Evolutionary conservation across 202 grass and related monocot genomes (phyloP).

Genomic region (Setaria italica): DNA sequence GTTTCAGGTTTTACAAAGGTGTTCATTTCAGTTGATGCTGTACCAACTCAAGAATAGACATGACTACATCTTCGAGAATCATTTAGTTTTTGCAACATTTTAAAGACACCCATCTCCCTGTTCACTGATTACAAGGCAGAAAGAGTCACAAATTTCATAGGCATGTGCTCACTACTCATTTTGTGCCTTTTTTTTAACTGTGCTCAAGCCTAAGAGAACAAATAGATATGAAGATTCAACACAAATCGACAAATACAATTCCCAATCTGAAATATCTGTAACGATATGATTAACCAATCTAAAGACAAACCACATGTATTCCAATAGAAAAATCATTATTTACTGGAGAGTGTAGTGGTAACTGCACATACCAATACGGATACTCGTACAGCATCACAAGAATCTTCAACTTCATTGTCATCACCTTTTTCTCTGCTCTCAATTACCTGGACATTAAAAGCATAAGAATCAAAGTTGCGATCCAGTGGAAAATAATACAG

Average conservation of each 20-base stretch:
- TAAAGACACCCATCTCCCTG: neutral
- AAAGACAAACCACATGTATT: neutral
- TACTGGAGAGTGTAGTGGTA: neutral
- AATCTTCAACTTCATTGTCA: slow-evolving; percentile 62
- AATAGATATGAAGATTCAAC: neutral
- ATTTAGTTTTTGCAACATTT: slow-evolving; percentile 7
- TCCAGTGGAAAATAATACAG: slow-evolving; percentile 34
- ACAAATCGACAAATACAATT: neutral
- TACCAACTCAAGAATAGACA: neutral
- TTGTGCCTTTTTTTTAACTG: neutral
- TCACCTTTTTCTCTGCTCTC: slow-evolving; percentile 82
- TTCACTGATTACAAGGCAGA: slow-evolving; percentile 12
- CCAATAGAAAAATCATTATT: slow-evolving; percentile 29
- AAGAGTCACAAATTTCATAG: neutral
- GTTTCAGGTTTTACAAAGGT: slow-evolving; percentile 1
- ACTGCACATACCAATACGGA: slow-evolving; percentile 74
- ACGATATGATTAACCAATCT: slow-evolving; percentile 4
- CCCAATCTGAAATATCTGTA: slow-evolving; percentile 3
- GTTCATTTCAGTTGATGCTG: neutral
- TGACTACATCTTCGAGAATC: neutral
- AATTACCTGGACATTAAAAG: slow-evolving; percentile 68
- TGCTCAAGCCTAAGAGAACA: slow-evolving; percentile 3
- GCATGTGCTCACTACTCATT: slow-evolving; percentile 1
- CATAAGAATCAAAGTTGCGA: slow-evolving; percentile 34
- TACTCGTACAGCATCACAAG: slow-evolving; percentile 90